Evolutionary conservation across 345 rosid species (phyloP).

Genomic region (Alliaria petiolata): DNA sequence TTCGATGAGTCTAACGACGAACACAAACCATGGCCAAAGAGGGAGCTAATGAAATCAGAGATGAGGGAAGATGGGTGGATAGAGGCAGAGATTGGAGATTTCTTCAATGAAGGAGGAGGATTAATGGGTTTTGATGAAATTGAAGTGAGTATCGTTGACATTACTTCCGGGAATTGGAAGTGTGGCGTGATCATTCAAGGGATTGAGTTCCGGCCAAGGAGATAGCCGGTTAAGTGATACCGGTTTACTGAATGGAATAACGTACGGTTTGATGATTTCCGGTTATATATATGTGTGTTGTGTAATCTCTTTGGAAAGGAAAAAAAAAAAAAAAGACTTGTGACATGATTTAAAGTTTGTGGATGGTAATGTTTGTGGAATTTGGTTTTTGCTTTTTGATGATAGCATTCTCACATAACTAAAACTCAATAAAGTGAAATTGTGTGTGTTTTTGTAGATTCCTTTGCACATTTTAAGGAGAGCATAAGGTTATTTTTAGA

Average conservation of each 20-base stretch:
- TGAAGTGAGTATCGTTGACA: slow-evolving; percentile 7
- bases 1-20: not conserved
- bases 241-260: too few relatives aligned
- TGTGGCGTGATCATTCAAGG: slow-evolving; percentile 18
- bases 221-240: not conserved
- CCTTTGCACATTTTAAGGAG: too few relatives aligned
- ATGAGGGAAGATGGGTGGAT: slow-evolving; percentile 22
- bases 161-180: not conserved
- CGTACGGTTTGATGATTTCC: too few relatives aligned
- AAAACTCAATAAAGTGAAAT: not conserved
- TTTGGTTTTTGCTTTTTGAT: not conserved
- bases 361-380: not conserved
- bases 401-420: not conserved
- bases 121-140: not conserved
- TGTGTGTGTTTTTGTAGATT: not conserved
- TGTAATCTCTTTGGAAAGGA: not conserved
- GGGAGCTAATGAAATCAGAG: slow-evolving; percentile 3
- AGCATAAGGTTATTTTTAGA: too few relatives aligned
- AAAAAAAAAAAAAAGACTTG: not conserved
- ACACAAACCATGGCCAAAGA: not conserved
- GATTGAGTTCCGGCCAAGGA: slow-evolving; percentile 14
- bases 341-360: not conserved
- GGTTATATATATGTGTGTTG: not conserved
- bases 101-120: slow-evolving; percentile 16
- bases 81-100: slow-evolving; percentile 21